Percentiles rank a stretch among this genome's conserved stretches.
Evolutionary conservation across 345 rosid species (phyloP).

Genomic region (Citropsis articulata): DNA sequence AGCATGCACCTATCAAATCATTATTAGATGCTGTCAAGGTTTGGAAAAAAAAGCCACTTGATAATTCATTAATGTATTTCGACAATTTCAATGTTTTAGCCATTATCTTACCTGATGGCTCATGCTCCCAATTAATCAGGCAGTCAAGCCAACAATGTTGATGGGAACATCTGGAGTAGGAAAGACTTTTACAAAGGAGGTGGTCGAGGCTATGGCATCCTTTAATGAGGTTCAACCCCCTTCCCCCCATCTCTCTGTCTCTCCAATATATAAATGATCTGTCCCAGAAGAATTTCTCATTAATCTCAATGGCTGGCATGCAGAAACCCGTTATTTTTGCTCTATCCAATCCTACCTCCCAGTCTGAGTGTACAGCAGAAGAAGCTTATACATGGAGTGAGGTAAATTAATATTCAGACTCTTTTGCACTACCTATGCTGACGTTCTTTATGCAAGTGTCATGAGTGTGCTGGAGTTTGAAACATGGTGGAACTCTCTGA

Average conservation of each 20-base stretch:
- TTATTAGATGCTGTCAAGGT: slow-evolving; percentile 82
- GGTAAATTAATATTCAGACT: slow-evolving; percentile 31
- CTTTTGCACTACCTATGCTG: not conserved
- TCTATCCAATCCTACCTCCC: slow-evolving; percentile 94
- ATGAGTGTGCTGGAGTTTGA: not conserved
- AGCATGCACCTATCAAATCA: slow-evolving; percentile 66
- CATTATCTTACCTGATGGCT: not conserved
- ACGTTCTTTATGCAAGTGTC: not conserved
- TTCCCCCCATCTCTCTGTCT: slow-evolving; percentile 15
- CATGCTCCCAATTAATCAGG: slow-evolving; percentile 33
- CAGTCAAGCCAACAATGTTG: slow-evolving; percentile 86
- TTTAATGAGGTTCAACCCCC: slow-evolving; percentile 58
- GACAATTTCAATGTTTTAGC: not conserved
- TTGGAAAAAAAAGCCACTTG: slow-evolving; percentile 15
- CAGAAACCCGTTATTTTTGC: slow-evolving; percentile 95
- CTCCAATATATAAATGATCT: not conserved
- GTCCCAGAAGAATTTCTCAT: slow-evolving; percentile 5
- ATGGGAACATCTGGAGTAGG: slow-evolving; percentile 97
- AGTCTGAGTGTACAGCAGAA: slow-evolving; percentile 94
- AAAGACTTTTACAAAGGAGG: slow-evolving; percentile 85
- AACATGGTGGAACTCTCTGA: not conserved
- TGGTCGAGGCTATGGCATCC: slow-evolving; percentile 81
- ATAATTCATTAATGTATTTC: not conserved
- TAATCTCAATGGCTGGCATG: slow-evolving; percentile 18
- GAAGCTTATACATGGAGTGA: slow-evolving; percentile 92